phyloP scores from a whole-genome alignment of 2,329 filamentous ascomycete genomes.

The Kalmusia sp. region DNA sequence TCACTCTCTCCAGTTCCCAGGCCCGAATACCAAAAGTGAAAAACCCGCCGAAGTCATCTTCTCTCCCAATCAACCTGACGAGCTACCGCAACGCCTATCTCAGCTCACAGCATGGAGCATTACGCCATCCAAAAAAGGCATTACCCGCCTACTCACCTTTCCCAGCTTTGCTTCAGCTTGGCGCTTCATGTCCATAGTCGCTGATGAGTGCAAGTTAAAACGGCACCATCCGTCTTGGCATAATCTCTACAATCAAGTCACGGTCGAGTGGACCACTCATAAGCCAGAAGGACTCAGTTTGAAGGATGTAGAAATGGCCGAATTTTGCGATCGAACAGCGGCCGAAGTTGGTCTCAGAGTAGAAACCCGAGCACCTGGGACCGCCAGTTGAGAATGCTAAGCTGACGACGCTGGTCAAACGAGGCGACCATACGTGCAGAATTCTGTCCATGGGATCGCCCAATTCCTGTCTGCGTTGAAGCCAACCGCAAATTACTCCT shows the following conservation, averaged over 20 bases:
- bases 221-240: constrained; percentile 44
- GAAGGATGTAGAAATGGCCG: constrained; percentile 46
- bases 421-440: not conserved
- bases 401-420: not conserved
- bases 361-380: not conserved
- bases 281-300: constrained; percentile 40
- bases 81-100: constrained; percentile 32
- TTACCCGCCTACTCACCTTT: constrained; percentile 38
- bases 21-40: constrained; percentile 5
- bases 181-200: constrained; percentile 42
- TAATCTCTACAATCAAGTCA: constrained; percentile 43
- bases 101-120: constrained; percentile 35
- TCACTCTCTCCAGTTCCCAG: not conserved
- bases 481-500: not conserved
- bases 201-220: constrained; percentile 41
- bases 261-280: constrained; percentile 46
- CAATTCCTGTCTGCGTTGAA: too few relatives aligned
- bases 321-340: constrained; percentile 41
- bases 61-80: constrained; percentile 33
- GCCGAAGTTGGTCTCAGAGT: constrained; percentile 34
- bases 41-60: constrained; percentile 28
- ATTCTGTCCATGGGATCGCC: too few relatives aligned
- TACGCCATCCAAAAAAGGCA: constrained; percentile 28
- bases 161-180: constrained; percentile 39
- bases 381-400: not conserved